phyloP scores from a whole-genome alignment of 345 rosid species.

The Murraya paniculata region DNA sequence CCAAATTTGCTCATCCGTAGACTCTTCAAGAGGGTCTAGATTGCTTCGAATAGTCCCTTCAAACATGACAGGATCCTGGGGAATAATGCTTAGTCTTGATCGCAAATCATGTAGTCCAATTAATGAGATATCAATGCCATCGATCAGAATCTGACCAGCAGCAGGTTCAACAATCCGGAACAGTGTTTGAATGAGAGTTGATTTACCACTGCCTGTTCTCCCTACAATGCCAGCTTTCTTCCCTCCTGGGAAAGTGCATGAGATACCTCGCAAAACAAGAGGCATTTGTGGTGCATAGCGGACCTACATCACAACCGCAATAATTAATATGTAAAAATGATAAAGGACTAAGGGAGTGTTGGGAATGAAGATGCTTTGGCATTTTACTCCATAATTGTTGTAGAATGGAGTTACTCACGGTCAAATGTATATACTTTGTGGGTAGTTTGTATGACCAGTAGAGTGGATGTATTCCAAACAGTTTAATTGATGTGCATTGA shows the following conservation, averaged over 20 bases:
- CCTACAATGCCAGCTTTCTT: not conserved
- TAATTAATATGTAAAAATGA: not conserved
- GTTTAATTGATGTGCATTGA: not conserved
- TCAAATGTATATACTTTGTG: not conserved
- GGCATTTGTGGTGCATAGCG: not conserved
- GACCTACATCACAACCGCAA: not conserved
- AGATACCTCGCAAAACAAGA: not conserved
- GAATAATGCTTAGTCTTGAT: slow-evolving; percentile 3
- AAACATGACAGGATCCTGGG: slow-evolving; percentile 5
- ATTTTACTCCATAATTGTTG: not conserved
- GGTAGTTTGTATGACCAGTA: not conserved
- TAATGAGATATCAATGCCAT: not conserved
- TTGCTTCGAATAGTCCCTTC: not conserved
- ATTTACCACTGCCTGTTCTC: slow-evolving; percentile 4
- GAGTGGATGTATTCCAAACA: not conserved
- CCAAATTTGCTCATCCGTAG: not conserved
- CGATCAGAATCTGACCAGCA: not conserved
- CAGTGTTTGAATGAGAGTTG: not conserved
- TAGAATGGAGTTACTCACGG: no score
- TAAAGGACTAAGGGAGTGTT: not conserved
- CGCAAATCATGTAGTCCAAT: slow-evolving; percentile 8
- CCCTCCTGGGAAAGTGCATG: not conserved
- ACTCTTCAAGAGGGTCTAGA: slow-evolving; percentile 8
- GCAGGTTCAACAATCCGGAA: slow-evolving; percentile 2
- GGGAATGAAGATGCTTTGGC: not conserved